Percentiles rank a stretch among this genome's conserved stretches.
Conservation (phyloP, 164 flowering plant genomes). For the Taxillus chinensis region DNA sequence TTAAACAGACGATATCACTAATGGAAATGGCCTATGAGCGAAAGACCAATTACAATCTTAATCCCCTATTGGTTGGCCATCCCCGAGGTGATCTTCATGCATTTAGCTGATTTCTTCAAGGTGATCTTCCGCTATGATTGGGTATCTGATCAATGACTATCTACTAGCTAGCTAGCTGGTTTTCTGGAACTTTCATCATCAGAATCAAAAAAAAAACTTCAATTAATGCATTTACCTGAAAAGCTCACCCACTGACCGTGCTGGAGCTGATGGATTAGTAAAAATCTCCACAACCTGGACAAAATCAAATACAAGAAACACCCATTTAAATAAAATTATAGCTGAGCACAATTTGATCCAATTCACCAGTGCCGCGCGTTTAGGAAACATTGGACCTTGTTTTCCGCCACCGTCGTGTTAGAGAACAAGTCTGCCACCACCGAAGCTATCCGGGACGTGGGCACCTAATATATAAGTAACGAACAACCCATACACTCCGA, state of each 20-base stretch:
- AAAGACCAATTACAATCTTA: too few relatives aligned
- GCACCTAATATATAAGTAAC: constrained; percentile 32
- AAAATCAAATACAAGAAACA: not conserved
- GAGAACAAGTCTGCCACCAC: constrained; percentile 77
- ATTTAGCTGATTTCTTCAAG: too few relatives aligned
- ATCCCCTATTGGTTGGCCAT: too few relatives aligned
- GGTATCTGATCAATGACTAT: too few relatives aligned
- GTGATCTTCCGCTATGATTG: too few relatives aligned
- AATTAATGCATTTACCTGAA: constrained; percentile 47
- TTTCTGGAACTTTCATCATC: not conserved
- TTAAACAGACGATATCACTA: too few relatives aligned
- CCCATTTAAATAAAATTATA: too few relatives aligned
- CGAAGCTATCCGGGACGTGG: constrained; percentile 62
- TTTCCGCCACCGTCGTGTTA: constrained; percentile 75
- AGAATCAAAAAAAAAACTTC: not conserved
- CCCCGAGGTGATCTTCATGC: too few relatives aligned
- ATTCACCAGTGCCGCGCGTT: too few relatives aligned
- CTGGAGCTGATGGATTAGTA: constrained; percentile 65
- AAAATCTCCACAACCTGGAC: constrained; percentile 77
- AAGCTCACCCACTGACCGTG: constrained; percentile 43
- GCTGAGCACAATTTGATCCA: too few relatives aligned
- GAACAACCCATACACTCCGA: not conserved
- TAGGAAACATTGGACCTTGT: constrained; percentile 44
- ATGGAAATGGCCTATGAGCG: too few relatives aligned
- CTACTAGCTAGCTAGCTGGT: too few relatives aligned